These are phyloP conservation scores for Colletotrichum simmondsii DNA, from an alignment of 2,329 filamentous ascomycete species.

Conservation along the genomic window DNA sequence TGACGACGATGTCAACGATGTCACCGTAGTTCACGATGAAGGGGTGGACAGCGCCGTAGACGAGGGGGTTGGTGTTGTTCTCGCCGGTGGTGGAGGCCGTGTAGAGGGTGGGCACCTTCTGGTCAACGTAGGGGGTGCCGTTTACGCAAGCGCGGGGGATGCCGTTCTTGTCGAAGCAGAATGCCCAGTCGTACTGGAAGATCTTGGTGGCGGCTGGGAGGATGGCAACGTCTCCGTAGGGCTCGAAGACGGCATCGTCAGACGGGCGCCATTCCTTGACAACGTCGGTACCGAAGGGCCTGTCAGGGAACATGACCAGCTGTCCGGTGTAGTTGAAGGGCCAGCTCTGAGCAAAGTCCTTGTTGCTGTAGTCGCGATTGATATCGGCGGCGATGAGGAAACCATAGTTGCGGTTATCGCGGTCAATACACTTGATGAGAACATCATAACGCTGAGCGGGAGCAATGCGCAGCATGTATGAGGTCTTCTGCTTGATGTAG, in stretches of 20 bases:
- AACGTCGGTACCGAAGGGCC: conserved; percentile 42
- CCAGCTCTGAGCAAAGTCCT: conserved; percentile 41
- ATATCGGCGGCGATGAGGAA: conserved; percentile 55
- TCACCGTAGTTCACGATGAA: conserved; percentile 51
- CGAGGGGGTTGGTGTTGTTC: conserved; percentile 51
- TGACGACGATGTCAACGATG: conserved; percentile 59
- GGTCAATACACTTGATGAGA: conserved; percentile 52
- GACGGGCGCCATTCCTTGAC: conserved; percentile 59
- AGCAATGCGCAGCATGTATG: conserved; percentile 52
- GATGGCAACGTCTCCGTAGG: conserved; percentile 62
- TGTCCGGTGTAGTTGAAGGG: conserved; percentile 55
- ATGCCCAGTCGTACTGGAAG: conserved; percentile 66
- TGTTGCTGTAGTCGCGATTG: conserved; percentile 52
- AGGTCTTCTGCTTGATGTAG: conserved; percentile 48
- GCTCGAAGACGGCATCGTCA: conserved; percentile 71
- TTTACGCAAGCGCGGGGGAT: conserved; percentile 73
- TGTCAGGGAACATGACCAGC: conserved; percentile 49
- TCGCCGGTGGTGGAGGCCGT: conserved; percentile 70
- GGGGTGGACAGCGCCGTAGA: conserved; percentile 57
- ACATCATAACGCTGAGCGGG: conserved; percentile 60
- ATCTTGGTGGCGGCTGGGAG: conserved; percentile 64
- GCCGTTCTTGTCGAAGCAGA: conserved; percentile 70
- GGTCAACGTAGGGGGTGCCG: conserved; percentile 72
- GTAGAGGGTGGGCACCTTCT: conserved; percentile 78
- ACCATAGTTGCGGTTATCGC: conserved; percentile 53